phyloP scores from a whole-genome alignment of 2,329 filamentous ascomycete species.

The Cadophora sp. region DNA sequence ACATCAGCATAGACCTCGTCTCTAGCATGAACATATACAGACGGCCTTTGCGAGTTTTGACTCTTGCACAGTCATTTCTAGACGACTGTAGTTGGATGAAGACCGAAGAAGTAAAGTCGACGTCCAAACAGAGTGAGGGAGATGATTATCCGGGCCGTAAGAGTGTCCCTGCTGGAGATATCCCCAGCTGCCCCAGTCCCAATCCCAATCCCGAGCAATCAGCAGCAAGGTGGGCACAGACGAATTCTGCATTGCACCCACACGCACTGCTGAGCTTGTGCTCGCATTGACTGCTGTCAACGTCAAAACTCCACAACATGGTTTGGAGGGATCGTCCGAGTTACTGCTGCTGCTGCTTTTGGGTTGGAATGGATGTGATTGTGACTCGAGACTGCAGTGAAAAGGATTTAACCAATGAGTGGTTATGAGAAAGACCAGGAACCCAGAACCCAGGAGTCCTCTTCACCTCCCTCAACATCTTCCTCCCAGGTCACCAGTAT shows the following conservation, averaged over 20 bases:
- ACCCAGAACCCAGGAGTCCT: neutral
- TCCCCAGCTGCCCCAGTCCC: too few relatives aligned
- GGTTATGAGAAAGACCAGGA: neutral
- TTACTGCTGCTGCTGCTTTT: neutral
- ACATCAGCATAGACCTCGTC: neutral
- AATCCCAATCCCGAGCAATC: neutral
- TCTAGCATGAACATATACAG: neutral
- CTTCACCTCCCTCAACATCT: too few relatives aligned
- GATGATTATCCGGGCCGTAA: slow-evolving; percentile 2
- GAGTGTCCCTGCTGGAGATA: neutral
- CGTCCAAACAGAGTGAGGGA: slow-evolving; percentile 8
- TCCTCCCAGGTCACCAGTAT: too few relatives aligned
- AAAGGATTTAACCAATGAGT: neutral
- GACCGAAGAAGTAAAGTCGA: neutral
- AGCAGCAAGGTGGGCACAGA: slow-evolving; percentile 2
- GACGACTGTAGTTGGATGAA: neutral
- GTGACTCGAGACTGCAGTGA: neutral
- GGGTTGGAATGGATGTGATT: neutral
- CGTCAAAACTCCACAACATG: neutral
- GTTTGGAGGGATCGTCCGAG: neutral
- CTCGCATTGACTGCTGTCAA: slow-evolving; percentile 4
- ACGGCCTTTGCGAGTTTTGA: neutral
- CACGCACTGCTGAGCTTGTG: neutral
- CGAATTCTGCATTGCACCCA: neutral
- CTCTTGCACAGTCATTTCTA: neutral